Base-by-base conservation (phyloP, 192 early-diverging fungal species). In the Umbelopsis sp. region DNA sequence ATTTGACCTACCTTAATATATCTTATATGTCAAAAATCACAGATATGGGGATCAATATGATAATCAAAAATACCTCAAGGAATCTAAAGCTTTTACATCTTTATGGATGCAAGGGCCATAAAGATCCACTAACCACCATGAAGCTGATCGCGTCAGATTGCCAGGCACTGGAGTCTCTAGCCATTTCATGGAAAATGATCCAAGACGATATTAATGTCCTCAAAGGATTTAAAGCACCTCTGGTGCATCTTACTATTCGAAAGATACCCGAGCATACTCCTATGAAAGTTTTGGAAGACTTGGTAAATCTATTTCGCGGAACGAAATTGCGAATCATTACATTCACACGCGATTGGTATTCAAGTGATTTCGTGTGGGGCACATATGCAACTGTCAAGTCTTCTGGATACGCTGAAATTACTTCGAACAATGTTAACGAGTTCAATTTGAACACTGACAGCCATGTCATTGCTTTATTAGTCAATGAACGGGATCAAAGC, bases 131-230 rank as follows among this genome's bases (percentile, higher is more conserved):
- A n/a, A 29, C 24, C 29, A 62, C 56, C 10, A 34, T 62, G 56
- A 29, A 32, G 26, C 56, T 29, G 0, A 62, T 62, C 17, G 56
- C 31, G 1, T 29, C 26, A 12, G 17, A 32, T 20, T 62, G 56
- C n/a, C 29, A 62, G 26, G 56, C 31, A 12, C 34, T 62, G 31
- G 29, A 62, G 31, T 62, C 56, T 17, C 20, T 62, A 14, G 17
- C 56, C 3, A 34, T 62, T n/a, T 62, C 56, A 62, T 62, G 56
- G 56, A 12, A 62, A 34, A 62, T 62, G 56, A 34, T 62, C 12
- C 32, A 62, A 62, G 26, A 62, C 25, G n/a, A 62, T 34, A 32
- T 62, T 8, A 12, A 11, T 29, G 56, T 62, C 7, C 17, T 62
- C 6, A 17, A 62, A 14, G 32, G 14, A 14, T 62, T 62, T 26